Conservation (phyloP, 2,329 filamentous ascomycete species). For the Sphaerulina populicola region DNA sequence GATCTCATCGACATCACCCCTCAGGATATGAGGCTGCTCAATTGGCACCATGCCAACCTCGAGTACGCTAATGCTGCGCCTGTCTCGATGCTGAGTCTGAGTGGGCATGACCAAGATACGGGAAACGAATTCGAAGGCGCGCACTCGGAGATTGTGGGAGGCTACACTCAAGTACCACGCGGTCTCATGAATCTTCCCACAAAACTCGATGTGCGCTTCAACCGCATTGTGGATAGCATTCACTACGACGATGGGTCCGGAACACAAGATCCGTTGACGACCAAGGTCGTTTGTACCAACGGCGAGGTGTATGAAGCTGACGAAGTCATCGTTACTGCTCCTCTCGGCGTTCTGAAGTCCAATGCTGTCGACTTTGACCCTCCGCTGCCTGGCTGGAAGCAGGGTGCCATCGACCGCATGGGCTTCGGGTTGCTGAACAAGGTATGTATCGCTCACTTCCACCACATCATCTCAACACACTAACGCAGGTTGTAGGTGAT, state of each 20-base stretch:
- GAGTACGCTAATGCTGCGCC: constrained; percentile 96
- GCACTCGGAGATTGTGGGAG: constrained; percentile 86
- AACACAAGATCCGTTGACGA: constrained; percentile 37
- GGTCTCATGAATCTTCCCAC: constrained; percentile 71
- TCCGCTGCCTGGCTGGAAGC: constrained; percentile 79
- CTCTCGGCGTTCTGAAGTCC: constrained; percentile 85
- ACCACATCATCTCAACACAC: background rate
- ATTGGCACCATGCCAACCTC: constrained; percentile 97
- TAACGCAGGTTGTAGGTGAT: constrained; percentile 48
- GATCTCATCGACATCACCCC: constrained; percentile 71
- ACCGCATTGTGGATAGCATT: constrained; percentile 64
- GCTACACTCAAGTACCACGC: constrained; percentile 87
- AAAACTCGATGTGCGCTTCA: constrained; percentile 67
- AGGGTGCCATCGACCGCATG: constrained; percentile 67
- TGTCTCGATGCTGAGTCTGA: constrained; percentile 75
- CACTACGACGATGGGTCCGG: constrained; percentile 43
- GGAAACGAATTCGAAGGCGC: constrained; percentile 96
- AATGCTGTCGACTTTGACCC: constrained; percentile 77
- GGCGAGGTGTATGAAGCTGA: constrained; percentile 75
- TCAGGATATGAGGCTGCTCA: constrained; percentile 81
- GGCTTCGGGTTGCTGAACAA: constrained; percentile 95
- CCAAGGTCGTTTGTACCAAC: constrained; percentile 65
- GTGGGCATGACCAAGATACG: constrained; percentile 92
- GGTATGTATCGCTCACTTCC: constrained; percentile 34
- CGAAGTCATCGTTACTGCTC: constrained; percentile 79